Evolutionary conservation across 2,329 filamentous ascomycete species (phyloP).

Genomic region (Alternaria brassicicola): DNA sequence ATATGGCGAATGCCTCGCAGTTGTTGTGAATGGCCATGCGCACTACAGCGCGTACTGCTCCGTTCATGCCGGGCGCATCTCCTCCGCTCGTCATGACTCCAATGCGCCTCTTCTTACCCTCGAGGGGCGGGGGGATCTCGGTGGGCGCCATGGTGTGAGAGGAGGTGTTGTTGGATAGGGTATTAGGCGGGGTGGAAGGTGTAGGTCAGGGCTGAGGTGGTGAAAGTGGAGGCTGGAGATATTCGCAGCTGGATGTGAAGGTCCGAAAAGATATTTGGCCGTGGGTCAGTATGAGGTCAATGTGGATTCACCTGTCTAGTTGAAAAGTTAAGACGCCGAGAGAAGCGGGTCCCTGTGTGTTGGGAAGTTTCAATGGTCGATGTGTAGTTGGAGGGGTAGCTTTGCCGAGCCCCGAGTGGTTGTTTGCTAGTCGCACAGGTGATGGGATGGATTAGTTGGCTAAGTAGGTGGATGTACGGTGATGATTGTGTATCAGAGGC

Average conservation of each 20-base stretch:
- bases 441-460: background rate
- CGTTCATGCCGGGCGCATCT: constrained; percentile 95
- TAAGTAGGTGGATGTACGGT: background rate
- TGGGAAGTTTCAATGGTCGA: constrained; percentile 24
- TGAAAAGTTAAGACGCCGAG: constrained; percentile 22
- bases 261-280: constrained; percentile 14
- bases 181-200: constrained; percentile 8
- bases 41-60: constrained; percentile 85
- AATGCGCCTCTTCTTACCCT: constrained; percentile 67
- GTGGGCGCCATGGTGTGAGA: constrained; percentile 37
- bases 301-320: constrained; percentile 23
- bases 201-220: background rate
- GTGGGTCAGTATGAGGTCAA: constrained; percentile 37
- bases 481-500: background rate
- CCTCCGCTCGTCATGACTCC: constrained; percentile 94
- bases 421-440: background rate
- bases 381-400: constrained; percentile 17
- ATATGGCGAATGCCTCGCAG: constrained; percentile 60
- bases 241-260: constrained; percentile 8
- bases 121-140: constrained; percentile 44
- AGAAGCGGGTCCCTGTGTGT: constrained; percentile 30
- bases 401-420: constrained; percentile 11
- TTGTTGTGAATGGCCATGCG: constrained; percentile 84
- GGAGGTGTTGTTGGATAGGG: constrained; percentile 3
- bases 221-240: constrained; percentile 12